These are phyloP conservation scores for Cordyceps fumosorosea DNA, from an alignment of 2,329 filamentous ascomycete genomes.

Conservation along the genomic window DNA sequence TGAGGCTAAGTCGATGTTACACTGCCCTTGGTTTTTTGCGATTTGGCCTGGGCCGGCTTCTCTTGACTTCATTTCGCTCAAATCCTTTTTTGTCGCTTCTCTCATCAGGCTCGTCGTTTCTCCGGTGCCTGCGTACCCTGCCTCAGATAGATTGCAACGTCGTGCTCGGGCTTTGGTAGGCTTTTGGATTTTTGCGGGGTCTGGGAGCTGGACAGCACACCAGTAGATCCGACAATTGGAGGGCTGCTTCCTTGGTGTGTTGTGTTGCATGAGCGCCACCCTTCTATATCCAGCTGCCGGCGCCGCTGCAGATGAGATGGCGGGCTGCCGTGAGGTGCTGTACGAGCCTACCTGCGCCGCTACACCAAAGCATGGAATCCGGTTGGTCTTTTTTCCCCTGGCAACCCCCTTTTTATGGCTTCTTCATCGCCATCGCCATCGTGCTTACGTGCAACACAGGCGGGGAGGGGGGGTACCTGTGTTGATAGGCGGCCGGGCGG, in stretches of 20 bases:
- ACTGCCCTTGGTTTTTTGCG: not conserved
- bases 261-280: not conserved
- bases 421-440: not conserved
- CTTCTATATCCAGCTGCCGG: not conserved
- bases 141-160: slow-evolving; percentile 9
- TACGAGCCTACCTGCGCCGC: not conserved
- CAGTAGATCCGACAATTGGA: not conserved
- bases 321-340: not conserved
- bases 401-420: not conserved
- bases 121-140: not conserved
- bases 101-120: not conserved
- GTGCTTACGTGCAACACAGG: not conserved
- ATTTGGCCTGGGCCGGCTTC: not conserved
- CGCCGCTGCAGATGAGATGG: slow-evolving; percentile 7
- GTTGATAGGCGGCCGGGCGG: not conserved
- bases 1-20: not conserved
- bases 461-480: too few relatives aligned
- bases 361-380: not conserved
- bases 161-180: not conserved
- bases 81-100: not conserved
- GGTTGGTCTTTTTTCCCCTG: not conserved
- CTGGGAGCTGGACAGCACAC: not conserved
- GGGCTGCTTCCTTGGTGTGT: not conserved
- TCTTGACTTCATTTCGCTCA: not conserved
- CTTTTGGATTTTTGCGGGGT: not conserved